Base-by-base conservation (phyloP, 2,329 filamentous ascomycete species). In the Fusarium odoratissimum region DNA sequence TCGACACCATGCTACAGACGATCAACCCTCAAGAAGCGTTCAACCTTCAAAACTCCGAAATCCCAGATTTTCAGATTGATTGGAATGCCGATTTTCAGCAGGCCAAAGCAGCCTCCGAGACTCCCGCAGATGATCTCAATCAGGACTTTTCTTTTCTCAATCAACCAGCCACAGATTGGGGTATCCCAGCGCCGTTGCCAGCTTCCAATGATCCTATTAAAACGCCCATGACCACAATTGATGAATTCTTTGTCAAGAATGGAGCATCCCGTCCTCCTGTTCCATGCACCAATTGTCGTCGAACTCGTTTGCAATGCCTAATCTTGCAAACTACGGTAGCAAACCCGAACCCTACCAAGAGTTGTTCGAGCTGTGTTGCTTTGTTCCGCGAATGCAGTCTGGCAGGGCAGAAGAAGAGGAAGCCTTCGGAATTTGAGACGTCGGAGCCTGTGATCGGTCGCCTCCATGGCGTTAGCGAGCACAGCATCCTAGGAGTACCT, bases 301-400 rank as follows among this genome's bases (percentile, higher is more conserved):
- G 79, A 7, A 80, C 83, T 44, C 82, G 84, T 4, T 76, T 87
- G 13, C 85, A 87, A 60, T 87, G 86, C 60, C 78, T 87, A 16
- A 84, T 86, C 28, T 77, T 87, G 14, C 82, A 85, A 37, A 86
- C 85, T 1, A 83, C 83, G 1, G 44, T 79, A 0, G 84, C 80
- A 30, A 87, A 87, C 62, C 86, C 86, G 1, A 87, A 87, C 60
- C 86, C 85, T 4, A 79, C 84, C 55, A 79, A 78, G 10, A 82
- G 85, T 1, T 87, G 86, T 70, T 86, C 86, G 6, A 87, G 84
- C 67, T 87, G 86, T 62, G 86, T 85, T 8, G 86, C 85, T 0
- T 77, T 87, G 4, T 87, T 86, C 62, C 80, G 85, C 3, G 84
- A 86, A 64, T 88, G 86, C 73, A 87, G 86, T 56, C 78, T 87